Evolutionary conservation across 1,284 basidiomycete genomes (phyloP), one percentile per base, ranked within the genome.

Genomic region (Boletus semigastroideus): DNA sequence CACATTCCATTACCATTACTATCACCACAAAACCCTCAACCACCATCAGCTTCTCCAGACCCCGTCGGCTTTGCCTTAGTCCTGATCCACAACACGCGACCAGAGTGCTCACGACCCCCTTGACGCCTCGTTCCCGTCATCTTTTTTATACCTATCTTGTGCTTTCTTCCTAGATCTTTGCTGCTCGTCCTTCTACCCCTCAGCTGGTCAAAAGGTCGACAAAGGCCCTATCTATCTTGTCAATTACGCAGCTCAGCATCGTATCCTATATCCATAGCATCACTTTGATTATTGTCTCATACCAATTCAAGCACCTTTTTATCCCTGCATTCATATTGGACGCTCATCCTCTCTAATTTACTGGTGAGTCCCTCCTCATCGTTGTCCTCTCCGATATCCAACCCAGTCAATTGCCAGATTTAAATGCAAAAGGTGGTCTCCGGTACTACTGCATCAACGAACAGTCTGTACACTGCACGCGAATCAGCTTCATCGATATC

Each of bases 111-210:
- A 79, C 79, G 78, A 76, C 76, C 64, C 25, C 68, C 64, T 66
- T 71, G 65, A 71, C 68, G 73, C 63, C 62, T 67, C 62, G 59
- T 70, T 71, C 42, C 58, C 44, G 45, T 57, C 69, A 71, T 68
- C 68, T 82, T 79, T n/a, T 82, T 82, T 84, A 83, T 83, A 82
- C 77, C 75, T 77, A 82, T 81, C 76, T 75, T 73, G 71, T 61
- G 61, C 63, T 69, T 69, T 65, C 66, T 61, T 67, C 59, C 60
- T 74, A 71, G 71, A 72, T 67, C 67, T 67, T 69, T 68, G 67
- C 65, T 69, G 58, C 61, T 65, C 68, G 66, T 66, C 66, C 58
- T 59, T 57, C 58, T 46, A 49, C 57, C 61, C 53, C 55, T 55
- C 66, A 66, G 61, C 68, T 48, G 59, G 70, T 60, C 68, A 68